phyloP scores from a whole-genome alignment of 192 early-diverging fungal genomes.

The Geranomyces variabilis region DNA sequence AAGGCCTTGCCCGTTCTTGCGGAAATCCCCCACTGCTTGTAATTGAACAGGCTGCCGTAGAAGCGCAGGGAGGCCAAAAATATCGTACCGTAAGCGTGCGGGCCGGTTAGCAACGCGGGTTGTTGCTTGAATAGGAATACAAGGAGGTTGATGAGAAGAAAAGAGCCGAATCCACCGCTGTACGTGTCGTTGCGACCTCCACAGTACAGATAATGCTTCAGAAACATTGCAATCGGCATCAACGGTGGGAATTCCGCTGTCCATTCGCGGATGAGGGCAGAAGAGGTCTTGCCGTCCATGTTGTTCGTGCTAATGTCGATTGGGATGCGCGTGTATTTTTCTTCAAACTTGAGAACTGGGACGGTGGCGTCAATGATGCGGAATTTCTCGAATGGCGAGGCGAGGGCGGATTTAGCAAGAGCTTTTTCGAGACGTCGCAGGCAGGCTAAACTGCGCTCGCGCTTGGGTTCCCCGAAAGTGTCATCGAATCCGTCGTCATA shows the following conservation, averaged over 20 bases:
- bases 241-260: constrained; percentile 4
- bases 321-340: neutral
- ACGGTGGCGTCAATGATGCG: constrained; percentile 1
- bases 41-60: constrained; percentile 18
- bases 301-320: constrained; percentile 17
- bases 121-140: constrained; percentile 6
- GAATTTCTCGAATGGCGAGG: neutral
- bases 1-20: neutral
- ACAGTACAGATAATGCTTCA: constrained; percentile 1
- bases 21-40: constrained; percentile 2
- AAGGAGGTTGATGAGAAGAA: constrained; percentile 2
- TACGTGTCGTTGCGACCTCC: constrained; percentile 5
- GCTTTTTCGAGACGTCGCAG: neutral
- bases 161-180: constrained; percentile 19
- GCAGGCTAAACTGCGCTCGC: neutral
- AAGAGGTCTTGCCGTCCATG: neutral
- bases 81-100: neutral
- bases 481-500: neutral
- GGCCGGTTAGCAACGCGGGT: neutral
- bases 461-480: neutral
- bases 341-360: constrained; percentile 10
- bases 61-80: constrained; percentile 6
- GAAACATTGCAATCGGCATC: neutral
- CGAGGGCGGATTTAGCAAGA: neutral
- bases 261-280: neutral